Percentiles rank a stretch among this genome's conserved stretches.
These are phyloP conservation scores for Ceratobasidium sp. DNA, from an alignment of 1,284 basidiomycete genomes.

Conservation along the genomic window DNA sequence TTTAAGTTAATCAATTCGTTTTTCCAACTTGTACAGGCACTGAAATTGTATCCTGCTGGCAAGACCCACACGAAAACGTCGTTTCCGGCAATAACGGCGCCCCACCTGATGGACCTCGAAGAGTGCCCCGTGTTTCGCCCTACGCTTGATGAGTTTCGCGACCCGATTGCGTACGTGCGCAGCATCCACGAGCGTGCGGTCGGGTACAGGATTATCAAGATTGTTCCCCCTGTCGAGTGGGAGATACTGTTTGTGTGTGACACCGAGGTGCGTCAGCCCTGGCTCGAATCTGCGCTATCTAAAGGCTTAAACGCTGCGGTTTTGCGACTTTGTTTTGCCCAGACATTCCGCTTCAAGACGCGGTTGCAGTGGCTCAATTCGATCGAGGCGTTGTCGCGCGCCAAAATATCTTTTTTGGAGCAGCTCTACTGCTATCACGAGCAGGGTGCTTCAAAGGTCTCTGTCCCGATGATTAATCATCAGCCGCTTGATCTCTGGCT, in stretches of 20 bases:
- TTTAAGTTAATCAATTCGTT: no score
- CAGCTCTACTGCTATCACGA: conserved; percentile 94
- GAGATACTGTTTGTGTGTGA: conserved; percentile 97
- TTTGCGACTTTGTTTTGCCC: conserved; percentile 51
- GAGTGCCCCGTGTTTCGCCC: conserved; percentile 95
- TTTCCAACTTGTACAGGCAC: no score
- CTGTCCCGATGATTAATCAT: conserved; percentile 92
- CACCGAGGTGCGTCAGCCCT: conserved; percentile 74
- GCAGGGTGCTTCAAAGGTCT: conserved; percentile 86
- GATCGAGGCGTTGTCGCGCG: conserved; percentile 96
- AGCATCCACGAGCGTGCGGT: conserved; percentile 82
- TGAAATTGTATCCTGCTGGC: no score
- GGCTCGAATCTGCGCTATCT: neutral
- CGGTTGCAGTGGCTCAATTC: conserved; percentile 95
- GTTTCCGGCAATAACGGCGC: conserved; percentile 59
- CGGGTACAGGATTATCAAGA: conserved; percentile 93
- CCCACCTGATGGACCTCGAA: conserved; percentile 84
- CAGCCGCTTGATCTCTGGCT: conserved; percentile 94
- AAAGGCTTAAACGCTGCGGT: conserved; percentile 14
- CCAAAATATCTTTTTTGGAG: conserved; percentile 97
- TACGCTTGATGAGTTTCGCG: conserved; percentile 88
- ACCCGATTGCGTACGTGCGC: conserved; percentile 96
- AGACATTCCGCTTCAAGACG: conserved; percentile 95
- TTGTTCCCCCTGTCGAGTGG: conserved; percentile 95
- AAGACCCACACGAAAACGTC: conserved; percentile 70